phyloP scores from a whole-genome alignment of 2,329 filamentous ascomycete genomes.

The Dactylellina parvicollis region DNA sequence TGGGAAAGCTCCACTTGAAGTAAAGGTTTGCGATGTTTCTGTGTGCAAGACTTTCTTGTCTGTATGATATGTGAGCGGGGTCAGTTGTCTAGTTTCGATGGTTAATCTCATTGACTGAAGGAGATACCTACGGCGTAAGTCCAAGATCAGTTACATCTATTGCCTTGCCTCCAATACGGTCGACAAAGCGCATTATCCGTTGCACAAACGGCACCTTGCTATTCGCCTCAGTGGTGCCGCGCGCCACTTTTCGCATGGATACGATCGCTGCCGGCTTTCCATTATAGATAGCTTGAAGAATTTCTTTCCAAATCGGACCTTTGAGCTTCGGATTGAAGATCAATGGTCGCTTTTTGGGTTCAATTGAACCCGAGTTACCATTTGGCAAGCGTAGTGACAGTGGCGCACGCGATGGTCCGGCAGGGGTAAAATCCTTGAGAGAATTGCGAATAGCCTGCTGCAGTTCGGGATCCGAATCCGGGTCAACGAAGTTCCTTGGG shows the following conservation, averaged over 20 bases:
- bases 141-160: not conserved
- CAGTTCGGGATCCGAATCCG: not conserved
- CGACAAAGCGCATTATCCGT: not conserved
- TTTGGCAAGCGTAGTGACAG: not conserved
- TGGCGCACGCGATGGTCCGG: not conserved
- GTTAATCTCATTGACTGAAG: not conserved
- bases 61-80: not conserved
- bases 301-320: not conserved
- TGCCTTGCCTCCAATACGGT: not conserved
- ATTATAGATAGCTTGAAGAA: slow-evolving; percentile 5
- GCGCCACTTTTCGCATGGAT: not conserved
- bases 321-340: not conserved
- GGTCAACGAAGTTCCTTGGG: not conserved
- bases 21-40: slow-evolving; percentile 13
- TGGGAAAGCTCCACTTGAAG: slow-evolving; percentile 12
- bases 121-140: slow-evolving; percentile 6
- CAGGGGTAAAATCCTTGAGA: slow-evolving; percentile 3
- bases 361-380: not conserved
- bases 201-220: not conserved
- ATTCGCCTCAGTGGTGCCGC: not conserved
- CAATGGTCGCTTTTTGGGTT: not conserved
- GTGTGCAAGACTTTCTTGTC: not conserved
- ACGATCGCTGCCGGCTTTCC: not conserved
- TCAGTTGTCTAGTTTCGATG: not conserved
- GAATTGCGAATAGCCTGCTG: slow-evolving; percentile 25